Evolutionary conservation across 2,329 filamentous ascomycete species (phyloP).

Genomic region (Zymoseptoria passerinii): DNA sequence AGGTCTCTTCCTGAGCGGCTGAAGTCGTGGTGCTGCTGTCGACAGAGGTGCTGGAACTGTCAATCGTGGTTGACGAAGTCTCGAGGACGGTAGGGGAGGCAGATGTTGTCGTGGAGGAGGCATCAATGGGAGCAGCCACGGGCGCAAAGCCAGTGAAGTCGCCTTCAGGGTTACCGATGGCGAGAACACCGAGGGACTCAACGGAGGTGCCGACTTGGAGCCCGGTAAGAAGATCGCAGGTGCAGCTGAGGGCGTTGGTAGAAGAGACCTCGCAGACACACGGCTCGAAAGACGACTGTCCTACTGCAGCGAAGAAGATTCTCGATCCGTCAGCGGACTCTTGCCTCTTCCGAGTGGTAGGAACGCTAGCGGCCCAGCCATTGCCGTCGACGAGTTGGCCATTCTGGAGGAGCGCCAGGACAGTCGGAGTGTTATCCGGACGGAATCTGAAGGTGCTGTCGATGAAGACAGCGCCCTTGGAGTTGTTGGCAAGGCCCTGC

Average conservation of each 20-base stretch:
- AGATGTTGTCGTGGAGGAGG: neutral
- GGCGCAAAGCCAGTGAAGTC: neutral
- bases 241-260: neutral
- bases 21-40: neutral
- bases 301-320: neutral
- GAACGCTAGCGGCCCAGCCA: neutral
- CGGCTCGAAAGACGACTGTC: neutral
- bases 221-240: neutral
- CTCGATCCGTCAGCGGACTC: neutral
- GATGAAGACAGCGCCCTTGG: neutral
- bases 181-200: neutral
- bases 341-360: neutral
- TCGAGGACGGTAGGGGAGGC: neutral
- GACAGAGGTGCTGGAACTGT: neutral
- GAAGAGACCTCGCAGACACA: neutral
- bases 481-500: neutral
- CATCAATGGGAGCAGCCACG: neutral
- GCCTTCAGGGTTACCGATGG: neutral
- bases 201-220: neutral
- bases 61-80: neutral
- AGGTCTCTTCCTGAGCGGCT: neutral
- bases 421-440: neutral
- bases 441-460: neutral
- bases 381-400: neutral
- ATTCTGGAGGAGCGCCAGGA: neutral